phyloP scores from a whole-genome alignment of 2,329 filamentous ascomycete species.

The Leptodontidium sp. region DNA sequence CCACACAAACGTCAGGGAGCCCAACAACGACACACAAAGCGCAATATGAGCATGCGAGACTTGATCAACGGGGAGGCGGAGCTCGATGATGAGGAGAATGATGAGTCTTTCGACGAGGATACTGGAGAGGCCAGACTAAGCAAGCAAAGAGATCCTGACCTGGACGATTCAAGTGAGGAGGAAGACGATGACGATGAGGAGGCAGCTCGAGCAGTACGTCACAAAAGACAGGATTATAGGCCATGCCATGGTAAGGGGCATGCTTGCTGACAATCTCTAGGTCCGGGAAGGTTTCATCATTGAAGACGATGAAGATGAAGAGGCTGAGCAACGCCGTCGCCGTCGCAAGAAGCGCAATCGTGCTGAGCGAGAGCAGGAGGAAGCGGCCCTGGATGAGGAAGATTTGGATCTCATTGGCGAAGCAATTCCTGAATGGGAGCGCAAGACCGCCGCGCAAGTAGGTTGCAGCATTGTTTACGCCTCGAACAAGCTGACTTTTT shows the following conservation, averaged over 20 bases:
- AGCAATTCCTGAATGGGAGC: constrained; percentile 74
- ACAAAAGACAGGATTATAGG: constrained; percentile 19
- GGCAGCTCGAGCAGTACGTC: constrained; percentile 74
- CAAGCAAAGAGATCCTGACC: constrained; percentile 51
- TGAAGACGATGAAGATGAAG: constrained; percentile 80
- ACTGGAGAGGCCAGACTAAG: constrained; percentile 64
- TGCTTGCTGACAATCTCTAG: constrained; percentile 54
- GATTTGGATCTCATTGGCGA: constrained; percentile 95
- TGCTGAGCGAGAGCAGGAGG: constrained; percentile 82
- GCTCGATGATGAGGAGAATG: constrained; percentile 84
- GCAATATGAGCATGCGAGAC: constrained; percentile 74
- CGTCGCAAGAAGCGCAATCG: constrained; percentile 77
- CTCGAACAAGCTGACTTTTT: constrained; percentile 36
- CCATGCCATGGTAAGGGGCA: neutral
- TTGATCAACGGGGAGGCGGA: constrained; percentile 87
- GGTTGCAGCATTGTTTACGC: constrained; percentile 36
- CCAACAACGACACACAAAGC: constrained; percentile 21
- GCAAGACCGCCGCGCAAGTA: constrained; percentile 75
- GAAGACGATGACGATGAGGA: constrained; percentile 93
- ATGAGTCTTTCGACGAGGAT: constrained; percentile 83
- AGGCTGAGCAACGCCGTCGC: constrained; percentile 64
- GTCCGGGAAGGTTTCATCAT: constrained; percentile 96
- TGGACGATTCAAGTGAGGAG: constrained; percentile 90
- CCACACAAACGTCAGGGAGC: neutral
- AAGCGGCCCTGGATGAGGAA: constrained; percentile 88